These are phyloP conservation scores for Orbilia javanica DNA, from an alignment of 2,329 filamentous ascomycete species.

Conservation along the genomic window DNA sequence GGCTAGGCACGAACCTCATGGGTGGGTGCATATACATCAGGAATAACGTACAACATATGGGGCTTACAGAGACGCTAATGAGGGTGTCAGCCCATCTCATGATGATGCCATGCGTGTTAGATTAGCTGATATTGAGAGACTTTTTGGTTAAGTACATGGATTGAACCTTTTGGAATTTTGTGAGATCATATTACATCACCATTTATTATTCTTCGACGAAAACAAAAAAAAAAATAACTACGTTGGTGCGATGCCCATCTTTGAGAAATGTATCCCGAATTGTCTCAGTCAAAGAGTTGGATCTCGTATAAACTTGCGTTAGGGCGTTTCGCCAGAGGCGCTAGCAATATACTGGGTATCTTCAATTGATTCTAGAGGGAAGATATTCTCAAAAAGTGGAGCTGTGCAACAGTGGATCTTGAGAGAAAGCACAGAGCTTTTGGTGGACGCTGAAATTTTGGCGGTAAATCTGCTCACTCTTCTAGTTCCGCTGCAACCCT, in stretches of 20 bases:
- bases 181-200: slow-evolving; percentile 24
- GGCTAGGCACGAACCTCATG: slow-evolving; percentile 21
- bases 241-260: not conserved
- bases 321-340: slow-evolving; percentile 35
- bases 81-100: slow-evolving; percentile 24
- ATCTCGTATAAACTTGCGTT: slow-evolving; percentile 1
- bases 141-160: slow-evolving; percentile 15
- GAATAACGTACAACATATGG: slow-evolving; percentile 24
- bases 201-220: too few species aligned
- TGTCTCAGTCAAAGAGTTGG: not conserved
- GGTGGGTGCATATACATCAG: slow-evolving; percentile 16
- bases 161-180: not conserved
- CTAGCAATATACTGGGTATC: not conserved
- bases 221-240: not conserved
- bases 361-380: not conserved
- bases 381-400: slow-evolving; percentile 8
- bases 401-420: slow-evolving; percentile 1
- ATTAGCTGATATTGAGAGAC: slow-evolving; percentile 1
- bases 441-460: slow-evolving; percentile 24
- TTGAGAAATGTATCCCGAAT: slow-evolving; percentile 6
- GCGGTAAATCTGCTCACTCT: slow-evolving; percentile 44
- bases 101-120: slow-evolving; percentile 26
- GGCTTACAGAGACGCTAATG: slow-evolving; percentile 24
- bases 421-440: slow-evolving; percentile 3
- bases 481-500: slow-evolving; percentile 33